phyloP scores from a whole-genome alignment of 306 rosid genomes.

The Fragaria ananassa region DNA sequence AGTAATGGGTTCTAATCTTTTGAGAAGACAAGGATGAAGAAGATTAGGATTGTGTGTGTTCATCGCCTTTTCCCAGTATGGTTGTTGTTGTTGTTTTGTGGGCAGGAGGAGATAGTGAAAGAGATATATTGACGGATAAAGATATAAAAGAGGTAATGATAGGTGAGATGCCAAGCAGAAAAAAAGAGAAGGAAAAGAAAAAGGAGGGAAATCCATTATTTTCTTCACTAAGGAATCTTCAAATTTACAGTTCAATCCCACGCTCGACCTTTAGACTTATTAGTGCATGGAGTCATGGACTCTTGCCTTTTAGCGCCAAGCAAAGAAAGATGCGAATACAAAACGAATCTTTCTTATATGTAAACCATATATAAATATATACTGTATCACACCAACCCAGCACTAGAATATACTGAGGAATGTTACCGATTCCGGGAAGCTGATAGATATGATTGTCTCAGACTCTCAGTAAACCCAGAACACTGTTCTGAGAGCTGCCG shows the following conservation, averaged over 20 bases:
- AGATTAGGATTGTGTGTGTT: constrained; percentile 38
- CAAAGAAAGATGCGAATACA: neutral
- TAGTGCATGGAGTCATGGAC: neutral
- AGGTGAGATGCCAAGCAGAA: constrained; percentile 33
- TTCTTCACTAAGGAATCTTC: constrained; percentile 33
- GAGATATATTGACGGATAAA: constrained; percentile 15
- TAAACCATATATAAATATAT: neutral
- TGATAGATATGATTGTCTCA: neutral
- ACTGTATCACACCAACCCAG: neutral
- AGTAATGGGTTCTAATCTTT: constrained; percentile 29
- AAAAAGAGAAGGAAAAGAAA: constrained; percentile 5
- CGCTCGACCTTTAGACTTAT: neutral
- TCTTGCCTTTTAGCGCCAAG: neutral
- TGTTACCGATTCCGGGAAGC: neutral
- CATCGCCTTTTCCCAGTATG: constrained; percentile 27
- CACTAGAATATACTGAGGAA: constrained; percentile 1
- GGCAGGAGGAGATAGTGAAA: constrained; percentile 6
- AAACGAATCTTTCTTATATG: neutral
- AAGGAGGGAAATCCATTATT: constrained; percentile 12
- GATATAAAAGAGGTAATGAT: constrained; percentile 23
- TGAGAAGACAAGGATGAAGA: constrained; percentile 39
- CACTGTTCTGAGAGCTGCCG: neutral
- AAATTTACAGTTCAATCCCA: constrained; percentile 37
- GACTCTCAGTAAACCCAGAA: neutral
- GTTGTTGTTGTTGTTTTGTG: constrained; percentile 20